Base-by-base conservation (phyloP, 2,329 filamentous ascomycete species). In the Xylariales sp. region DNA sequence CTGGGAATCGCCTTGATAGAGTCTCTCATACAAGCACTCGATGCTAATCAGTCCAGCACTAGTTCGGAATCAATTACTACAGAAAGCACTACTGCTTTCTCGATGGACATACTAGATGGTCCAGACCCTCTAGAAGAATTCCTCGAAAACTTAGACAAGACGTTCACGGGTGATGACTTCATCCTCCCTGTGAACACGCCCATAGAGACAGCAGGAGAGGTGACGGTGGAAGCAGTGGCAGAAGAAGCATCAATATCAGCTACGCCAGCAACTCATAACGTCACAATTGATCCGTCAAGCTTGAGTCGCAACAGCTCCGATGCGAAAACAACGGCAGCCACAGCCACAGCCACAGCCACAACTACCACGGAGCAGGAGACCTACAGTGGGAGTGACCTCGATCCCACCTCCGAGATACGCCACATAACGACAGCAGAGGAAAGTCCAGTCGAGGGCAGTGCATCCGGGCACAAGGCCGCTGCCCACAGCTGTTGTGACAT, bases 401-500 rank as follows among this genome's bases (percentile, higher is more conserved):
- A 18, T 27, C 20, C 16, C 22, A 7, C 35, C 35, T n/a, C n/a
- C n/a, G n/a, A n/a, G n/a, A n/a, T n/a, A n/a, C n/a, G n/a, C n/a
- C n/a, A n/a, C n/a, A n/a, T n/a, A 8, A 27, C 24, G 24, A 27
- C 24, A 27, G 24, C n/a, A n/a, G n/a, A n/a, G n/a, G n/a, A n/a
- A n/a, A n/a, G n/a, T 4, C n/a, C 28, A 16, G 15, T 15, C 9
- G 29, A 32, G 15, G 29, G 29, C 9, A 32, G 29, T 15, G 7
- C 29, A 16, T 15, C 15, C 9, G 15, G 46, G 9, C 49, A 50
- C 28, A 69, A 69, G 44, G 46, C 63, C 2, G 70, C 73, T 44
- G 65, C 71, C 1, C 56, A 68, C 34, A 63, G 65, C 37, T 64
- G 64, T 47, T 78, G 75, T 50, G 66, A 71, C 16, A 59, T 74